A percentile compares a stretch with the other conserved stretches of the same genome.
phyloP scores from a whole-genome alignment of 2,329 filamentous ascomycete genomes.

The Penicillium sp. region DNA sequence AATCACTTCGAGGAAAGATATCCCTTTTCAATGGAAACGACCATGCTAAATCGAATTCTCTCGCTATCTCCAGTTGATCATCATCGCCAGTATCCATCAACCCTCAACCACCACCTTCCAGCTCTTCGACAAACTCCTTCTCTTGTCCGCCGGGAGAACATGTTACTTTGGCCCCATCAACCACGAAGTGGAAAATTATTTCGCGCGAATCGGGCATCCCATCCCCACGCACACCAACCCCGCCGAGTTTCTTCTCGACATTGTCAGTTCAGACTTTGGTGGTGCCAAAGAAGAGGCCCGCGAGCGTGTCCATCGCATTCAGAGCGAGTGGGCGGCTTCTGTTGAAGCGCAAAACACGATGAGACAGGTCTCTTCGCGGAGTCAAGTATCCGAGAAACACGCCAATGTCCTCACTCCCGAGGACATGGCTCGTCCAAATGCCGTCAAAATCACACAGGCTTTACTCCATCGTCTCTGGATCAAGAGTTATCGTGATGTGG shows the following conservation, averaged over 20 bases:
- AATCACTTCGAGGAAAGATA: neutral
- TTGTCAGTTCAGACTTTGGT: slow-evolving; percentile 72
- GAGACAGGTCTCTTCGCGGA: slow-evolving; percentile 22
- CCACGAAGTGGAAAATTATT: slow-evolving; percentile 56
- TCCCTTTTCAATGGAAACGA: too few relatives aligned
- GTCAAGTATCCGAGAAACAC: slow-evolving; percentile 22
- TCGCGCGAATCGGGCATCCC: slow-evolving; percentile 53
- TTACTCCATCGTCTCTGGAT: slow-evolving; percentile 73
- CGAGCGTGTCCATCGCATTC: slow-evolving; percentile 49
- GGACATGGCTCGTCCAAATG: slow-evolving; percentile 36
- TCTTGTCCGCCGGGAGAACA: slow-evolving; percentile 64
- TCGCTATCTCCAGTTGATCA: slow-evolving; percentile 52
- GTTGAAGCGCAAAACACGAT: slow-evolving; percentile 30
- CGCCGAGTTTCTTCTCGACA: slow-evolving; percentile 71
- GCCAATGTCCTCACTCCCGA: slow-evolving; percentile 11
- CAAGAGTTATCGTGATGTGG: slow-evolving; percentile 76
- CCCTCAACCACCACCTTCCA: slow-evolving; percentile 73
- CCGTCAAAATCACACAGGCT: slow-evolving; percentile 51
- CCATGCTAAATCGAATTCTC: too few relatives aligned
- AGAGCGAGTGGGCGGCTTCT: slow-evolving; percentile 52
- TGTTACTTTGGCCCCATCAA: slow-evolving; percentile 66
- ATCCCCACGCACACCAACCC: slow-evolving; percentile 70
- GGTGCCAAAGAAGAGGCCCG: slow-evolving; percentile 43
- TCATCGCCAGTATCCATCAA: slow-evolving; percentile 80
- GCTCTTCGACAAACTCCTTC: slow-evolving; percentile 71